Evolutionary conservation across 2,329 filamentous ascomycete genomes (phyloP).

Genomic region (Drechslerella coelobrocha): DNA sequence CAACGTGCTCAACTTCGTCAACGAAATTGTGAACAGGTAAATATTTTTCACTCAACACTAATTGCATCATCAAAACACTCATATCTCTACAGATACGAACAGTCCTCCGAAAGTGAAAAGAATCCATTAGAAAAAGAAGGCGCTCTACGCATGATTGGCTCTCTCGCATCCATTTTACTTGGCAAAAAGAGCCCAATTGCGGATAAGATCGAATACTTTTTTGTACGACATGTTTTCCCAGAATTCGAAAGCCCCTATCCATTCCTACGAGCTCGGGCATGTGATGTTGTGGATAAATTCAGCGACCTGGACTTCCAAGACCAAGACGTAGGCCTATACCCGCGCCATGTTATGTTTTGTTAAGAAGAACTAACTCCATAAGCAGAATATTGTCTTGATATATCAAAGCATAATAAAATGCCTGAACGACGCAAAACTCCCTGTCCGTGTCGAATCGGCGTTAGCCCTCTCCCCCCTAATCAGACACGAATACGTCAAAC

Average conservation of each 20-base stretch:
- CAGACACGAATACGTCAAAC: slow-evolving; percentile 89
- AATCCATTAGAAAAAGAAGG: slow-evolving; percentile 95
- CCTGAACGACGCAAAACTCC: slow-evolving; percentile 92
- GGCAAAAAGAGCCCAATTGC: slow-evolving; percentile 99
- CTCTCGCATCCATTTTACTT: slow-evolving; percentile 88
- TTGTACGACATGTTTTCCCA: slow-evolving; percentile 96
- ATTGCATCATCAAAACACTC: background rate
- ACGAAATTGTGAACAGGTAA: slow-evolving; percentile 91
- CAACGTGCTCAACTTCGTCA: slow-evolving; percentile 91
- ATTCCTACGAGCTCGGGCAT: slow-evolving; percentile 90
- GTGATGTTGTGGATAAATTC: slow-evolving; percentile 97
- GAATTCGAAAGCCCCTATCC: slow-evolving; percentile 93
- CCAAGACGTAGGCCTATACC: slow-evolving; percentile 64
- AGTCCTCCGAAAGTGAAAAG: slow-evolving; percentile 83
- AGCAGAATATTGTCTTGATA: slow-evolving; percentile 82
- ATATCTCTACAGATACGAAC: slow-evolving; percentile 54
- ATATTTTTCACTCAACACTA: slow-evolving; percentile 59
- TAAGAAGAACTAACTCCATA: slow-evolving; percentile 10
- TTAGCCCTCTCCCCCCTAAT: slow-evolving; percentile 94
- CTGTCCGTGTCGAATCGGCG: slow-evolving; percentile 91
- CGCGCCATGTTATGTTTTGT: background rate
- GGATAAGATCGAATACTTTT: slow-evolving; percentile 97
- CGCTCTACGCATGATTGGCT: slow-evolving; percentile 95
- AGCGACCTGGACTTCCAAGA: slow-evolving; percentile 97
- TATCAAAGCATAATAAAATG: slow-evolving; percentile 97